Percentiles rank a stretch among this genome's conserved stretches.
Evolutionary conservation across 208 protist species (phyloP).

Genomic region (Leishmania arabica): DNA sequence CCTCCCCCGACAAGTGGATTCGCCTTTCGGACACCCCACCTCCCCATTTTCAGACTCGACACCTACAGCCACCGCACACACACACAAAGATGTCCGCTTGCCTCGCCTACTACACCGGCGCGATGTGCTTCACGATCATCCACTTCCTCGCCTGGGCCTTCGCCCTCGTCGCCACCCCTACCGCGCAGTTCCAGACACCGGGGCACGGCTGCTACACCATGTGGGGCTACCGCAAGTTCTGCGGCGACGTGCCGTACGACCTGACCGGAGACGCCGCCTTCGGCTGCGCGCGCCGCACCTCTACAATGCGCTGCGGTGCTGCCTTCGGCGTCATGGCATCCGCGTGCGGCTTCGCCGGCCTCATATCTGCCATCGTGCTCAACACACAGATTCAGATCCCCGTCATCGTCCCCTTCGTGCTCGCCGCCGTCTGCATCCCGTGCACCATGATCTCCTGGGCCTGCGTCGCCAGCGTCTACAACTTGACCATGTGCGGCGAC

Average conservation of each 20-base stretch:
- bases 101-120: conserved; percentile 29
- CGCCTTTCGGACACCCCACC: neutral
- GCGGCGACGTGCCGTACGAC: conserved; percentile 36
- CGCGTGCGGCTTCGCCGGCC: conserved; percentile 33
- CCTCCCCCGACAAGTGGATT: neutral
- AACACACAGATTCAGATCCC: conserved; percentile 26
- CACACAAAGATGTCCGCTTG: conserved; percentile 20
- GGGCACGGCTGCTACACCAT: conserved; percentile 41
- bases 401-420: conserved; percentile 27
- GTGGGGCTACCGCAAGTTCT: conserved; percentile 46
- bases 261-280: conserved; percentile 26
- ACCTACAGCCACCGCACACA: neutral
- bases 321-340: conserved; percentile 44
- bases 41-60: neutral
- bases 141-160: conserved; percentile 41
- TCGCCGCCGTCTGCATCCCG: conserved; percentile 34
- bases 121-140: conserved; percentile 37
- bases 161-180: conserved; percentile 41
- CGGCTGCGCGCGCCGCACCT: conserved; percentile 23
- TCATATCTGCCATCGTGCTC: conserved; percentile 36
- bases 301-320: conserved; percentile 41
- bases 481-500: conserved; percentile 31
- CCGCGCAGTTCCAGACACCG: conserved; percentile 29
- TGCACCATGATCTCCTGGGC: conserved; percentile 50
- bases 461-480: conserved; percentile 50